A percentile compares a stretch with the other conserved stretches of the same genome.
These are phyloP conservation scores for Sporothrix globosa DNA, from an alignment of 2,329 filamentous ascomycete species.

Conservation along the genomic window DNA sequence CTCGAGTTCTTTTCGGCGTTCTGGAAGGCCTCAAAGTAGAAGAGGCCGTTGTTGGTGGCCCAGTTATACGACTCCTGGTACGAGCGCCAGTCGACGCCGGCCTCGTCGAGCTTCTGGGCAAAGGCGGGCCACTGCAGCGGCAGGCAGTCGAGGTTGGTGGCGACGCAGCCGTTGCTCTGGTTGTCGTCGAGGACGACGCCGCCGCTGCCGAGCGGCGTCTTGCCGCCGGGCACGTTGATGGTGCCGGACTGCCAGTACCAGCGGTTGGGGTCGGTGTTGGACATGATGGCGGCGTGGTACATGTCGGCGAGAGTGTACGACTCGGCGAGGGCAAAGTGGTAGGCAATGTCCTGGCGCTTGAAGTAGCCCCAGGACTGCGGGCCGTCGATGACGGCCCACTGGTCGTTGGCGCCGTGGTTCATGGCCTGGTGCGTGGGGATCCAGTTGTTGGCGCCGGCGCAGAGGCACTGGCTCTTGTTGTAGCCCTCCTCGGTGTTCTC, in stretches of 20 bases:
- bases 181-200: slow-evolving; percentile 55
- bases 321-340: slow-evolving; percentile 59
- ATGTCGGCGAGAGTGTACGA: slow-evolving; percentile 58
- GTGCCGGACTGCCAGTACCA: slow-evolving; percentile 46
- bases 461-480: slow-evolving; percentile 57
- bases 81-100: slow-evolving; percentile 55
- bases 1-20: slow-evolving; percentile 47
- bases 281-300: slow-evolving; percentile 54
- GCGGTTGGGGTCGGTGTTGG: slow-evolving; percentile 56
- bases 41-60: slow-evolving; percentile 58
- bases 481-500: slow-evolving; percentile 46
- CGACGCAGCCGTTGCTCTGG: slow-evolving; percentile 52
- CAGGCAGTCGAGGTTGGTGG: slow-evolving; percentile 53
- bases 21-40: slow-evolving; percentile 58
- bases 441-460: slow-evolving; percentile 56
- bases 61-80: slow-evolving; percentile 54
- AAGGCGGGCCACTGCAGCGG: slow-evolving; percentile 59
- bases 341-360: slow-evolving; percentile 55
- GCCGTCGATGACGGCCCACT: slow-evolving; percentile 55
- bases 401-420: slow-evolving; percentile 54
- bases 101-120: slow-evolving; percentile 53
- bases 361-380: slow-evolving; percentile 57
- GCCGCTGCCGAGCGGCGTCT: slow-evolving; percentile 42
- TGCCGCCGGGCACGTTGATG: slow-evolving; percentile 53
- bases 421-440: slow-evolving; percentile 55